Conservation (phyloP, 2,329 filamentous ascomycete genomes). For the Elsinoe necatrix region DNA sequence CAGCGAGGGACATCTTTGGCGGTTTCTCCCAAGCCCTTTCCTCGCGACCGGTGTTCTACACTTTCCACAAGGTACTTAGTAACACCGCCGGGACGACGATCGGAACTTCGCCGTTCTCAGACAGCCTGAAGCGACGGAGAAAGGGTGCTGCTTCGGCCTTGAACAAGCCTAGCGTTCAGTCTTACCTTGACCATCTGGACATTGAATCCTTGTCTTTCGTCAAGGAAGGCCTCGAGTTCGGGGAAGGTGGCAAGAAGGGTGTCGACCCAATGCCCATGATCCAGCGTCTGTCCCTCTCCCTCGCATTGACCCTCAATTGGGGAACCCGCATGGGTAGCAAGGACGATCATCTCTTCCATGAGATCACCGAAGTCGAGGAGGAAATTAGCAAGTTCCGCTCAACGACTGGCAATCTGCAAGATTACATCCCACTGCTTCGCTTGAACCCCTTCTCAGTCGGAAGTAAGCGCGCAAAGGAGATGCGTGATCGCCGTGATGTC, state of each 20-base stretch:
- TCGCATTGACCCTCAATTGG: conserved; percentile 59
- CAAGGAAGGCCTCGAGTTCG: conserved; percentile 51
- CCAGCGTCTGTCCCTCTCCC: conserved; percentile 53
- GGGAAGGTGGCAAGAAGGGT: conserved; percentile 44
- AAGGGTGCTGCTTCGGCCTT: conserved; percentile 59
- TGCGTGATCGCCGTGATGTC: conserved; percentile 51
- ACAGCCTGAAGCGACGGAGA: conserved; percentile 54
- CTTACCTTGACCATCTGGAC: conserved; percentile 55
- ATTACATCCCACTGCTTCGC: conserved; percentile 52
- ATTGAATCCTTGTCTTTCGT: conserved; percentile 56
- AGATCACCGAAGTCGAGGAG: conserved; percentile 56
- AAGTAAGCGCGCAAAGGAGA: conserved; percentile 50
- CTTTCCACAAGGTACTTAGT: conserved; percentile 48
- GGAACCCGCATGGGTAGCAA: conserved; percentile 53
- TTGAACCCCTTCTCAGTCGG: conserved; percentile 55
- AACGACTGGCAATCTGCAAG: conserved; percentile 53
- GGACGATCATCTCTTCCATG: conserved; percentile 52
- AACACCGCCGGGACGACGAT: conserved; percentile 61
- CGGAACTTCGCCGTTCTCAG: conserved; percentile 58
- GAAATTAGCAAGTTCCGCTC: conserved; percentile 52
- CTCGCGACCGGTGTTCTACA: conserved; percentile 38
- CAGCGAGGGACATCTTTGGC: conserved; percentile 36
- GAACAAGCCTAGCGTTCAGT: conserved; percentile 56
- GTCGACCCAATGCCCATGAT: conserved; percentile 62
- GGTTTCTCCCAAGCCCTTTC: conserved; percentile 36